Evolutionary conservation across 495 filamentous ascomycete genomes (phyloP).

Genomic region (Podospora australis): DNA sequence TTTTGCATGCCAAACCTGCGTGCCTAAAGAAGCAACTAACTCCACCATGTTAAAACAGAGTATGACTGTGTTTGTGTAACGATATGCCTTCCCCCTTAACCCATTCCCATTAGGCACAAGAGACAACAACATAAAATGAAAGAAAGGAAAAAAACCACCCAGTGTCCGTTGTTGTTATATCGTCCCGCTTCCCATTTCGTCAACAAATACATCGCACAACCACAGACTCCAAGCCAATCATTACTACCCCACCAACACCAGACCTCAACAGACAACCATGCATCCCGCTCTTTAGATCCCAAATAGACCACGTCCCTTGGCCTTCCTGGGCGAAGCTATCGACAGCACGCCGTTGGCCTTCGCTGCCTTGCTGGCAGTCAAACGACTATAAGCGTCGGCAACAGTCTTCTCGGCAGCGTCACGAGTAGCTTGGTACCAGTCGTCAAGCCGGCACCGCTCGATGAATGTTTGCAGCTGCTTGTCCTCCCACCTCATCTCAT

Average conservation of each 20-base stretch:
- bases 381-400: slow-evolving; percentile 4
- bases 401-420: slow-evolving; percentile 29
- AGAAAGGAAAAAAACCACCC: background rate
- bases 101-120: background rate
- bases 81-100: too few relatives aligned
- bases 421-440: slow-evolving; percentile 41
- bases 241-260: background rate
- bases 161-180: background rate
- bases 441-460: slow-evolving; percentile 52
- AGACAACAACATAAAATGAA: background rate
- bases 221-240: background rate
- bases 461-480: slow-evolving; percentile 44
- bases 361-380: slow-evolving; percentile 3
- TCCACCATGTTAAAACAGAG: too few relatives aligned
- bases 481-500: slow-evolving; percentile 51
- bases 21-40: too few relatives aligned
- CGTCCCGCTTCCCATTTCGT: background rate
- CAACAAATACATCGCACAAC: background rate
- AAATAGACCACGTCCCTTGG: background rate
- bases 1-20: too few relatives aligned
- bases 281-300: background rate
- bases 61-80: too few relatives aligned
- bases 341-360: background rate
- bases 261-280: too few relatives aligned
- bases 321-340: background rate